phyloP scores from a whole-genome alignment of 441 rosid genomes.

The Erysimum pusillum region DNA sequence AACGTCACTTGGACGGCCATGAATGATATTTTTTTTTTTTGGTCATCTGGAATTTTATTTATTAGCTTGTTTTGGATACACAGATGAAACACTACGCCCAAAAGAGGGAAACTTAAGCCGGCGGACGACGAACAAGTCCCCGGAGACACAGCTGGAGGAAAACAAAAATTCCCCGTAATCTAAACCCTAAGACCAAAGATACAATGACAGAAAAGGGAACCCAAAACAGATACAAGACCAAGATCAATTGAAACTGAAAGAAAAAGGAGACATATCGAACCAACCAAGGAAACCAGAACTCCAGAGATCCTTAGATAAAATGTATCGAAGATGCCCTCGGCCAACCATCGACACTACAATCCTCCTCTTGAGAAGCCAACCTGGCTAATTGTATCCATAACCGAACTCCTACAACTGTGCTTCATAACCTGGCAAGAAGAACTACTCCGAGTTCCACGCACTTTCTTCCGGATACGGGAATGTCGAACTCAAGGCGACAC shows the following conservation, averaged over 20 bases:
- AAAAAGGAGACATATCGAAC: neutral
- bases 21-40: neutral
- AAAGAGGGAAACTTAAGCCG: too few relatives aligned
- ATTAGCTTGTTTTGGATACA: too few relatives aligned
- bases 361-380: neutral
- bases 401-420: neutral
- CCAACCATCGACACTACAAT: neutral
- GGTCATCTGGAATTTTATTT: too few relatives aligned
- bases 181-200: too few relatives aligned
- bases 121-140: too few relatives aligned
- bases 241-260: too few relatives aligned
- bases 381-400: neutral
- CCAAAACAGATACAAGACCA: too few relatives aligned
- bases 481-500: neutral
- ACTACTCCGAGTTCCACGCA: neutral
- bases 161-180: too few relatives aligned
- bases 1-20: constrained; percentile 29
- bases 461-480: neutral
- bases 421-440: neutral
- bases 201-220: too few relatives aligned
- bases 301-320: neutral
- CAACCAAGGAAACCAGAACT: neutral
- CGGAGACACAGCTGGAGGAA: too few relatives aligned
- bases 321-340: neutral
- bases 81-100: too few relatives aligned